Base-by-base conservation (phyloP, 805 yeast species). In the Candida germanica region DNA sequence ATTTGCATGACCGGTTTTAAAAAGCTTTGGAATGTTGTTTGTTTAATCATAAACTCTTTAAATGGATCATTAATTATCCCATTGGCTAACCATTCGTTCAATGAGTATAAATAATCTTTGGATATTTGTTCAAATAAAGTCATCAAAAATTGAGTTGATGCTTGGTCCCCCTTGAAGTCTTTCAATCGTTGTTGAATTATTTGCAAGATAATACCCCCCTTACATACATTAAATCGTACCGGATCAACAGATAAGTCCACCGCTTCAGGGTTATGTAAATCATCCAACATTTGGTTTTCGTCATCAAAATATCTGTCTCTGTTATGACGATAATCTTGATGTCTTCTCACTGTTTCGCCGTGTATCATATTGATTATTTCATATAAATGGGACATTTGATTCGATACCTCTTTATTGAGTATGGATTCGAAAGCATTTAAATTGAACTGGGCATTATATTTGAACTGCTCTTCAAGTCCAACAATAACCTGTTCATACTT, bases 41-140 rank as follows among this genome's bases (percentile, higher is more conserved):
- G 63, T 19, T 75, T 70, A n/a, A 93, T 76, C 51, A 88, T 61
- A 54, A 93, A 93, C 56, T 91, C 98, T 26, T 80, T 78, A 51
- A 77, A 79, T 0, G 86, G 87, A 48, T 93, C 98, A 43, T 76
- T 71, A 7, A 93, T 66, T 5, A 66, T 64, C 0, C 98, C 98
- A 32, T 70, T 62, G 4, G 72, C 69, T 12, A 91, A 66, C 98
- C 98, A 93, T n/a, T 63, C 54, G 47, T 83, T 80, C 7, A 93
- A 64, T 79, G 84, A 83, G 1, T 47, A 46, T 13, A 86, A 65
- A 50, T 87, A 93, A 26, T 77, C 77, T 21, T 43, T 49, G 25
- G 94, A 78, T 1, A 87, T 75, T 10, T 68, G 67, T 30, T 73
- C 73, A 33, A 83, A 75, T 2, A 91, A 48, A 3, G 51, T 48